phyloP scores from a whole-genome alignment of 2,329 filamentous ascomycete species.

The Endoconidiophora laricicola region DNA sequence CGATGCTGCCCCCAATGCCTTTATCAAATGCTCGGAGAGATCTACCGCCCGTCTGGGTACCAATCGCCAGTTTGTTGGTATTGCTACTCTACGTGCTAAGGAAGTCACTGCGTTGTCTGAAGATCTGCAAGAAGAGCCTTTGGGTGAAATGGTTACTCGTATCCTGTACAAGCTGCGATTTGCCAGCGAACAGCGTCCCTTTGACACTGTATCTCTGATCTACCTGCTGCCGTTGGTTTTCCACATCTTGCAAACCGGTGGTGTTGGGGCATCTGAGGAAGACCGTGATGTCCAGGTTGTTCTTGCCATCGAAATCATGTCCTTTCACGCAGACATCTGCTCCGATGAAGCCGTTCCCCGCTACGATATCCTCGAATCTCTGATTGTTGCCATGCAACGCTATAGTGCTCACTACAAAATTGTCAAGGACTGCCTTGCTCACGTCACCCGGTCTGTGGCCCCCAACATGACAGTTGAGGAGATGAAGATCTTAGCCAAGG shows the following conservation, averaged over 20 bases:
- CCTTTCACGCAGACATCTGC: constrained; percentile 73
- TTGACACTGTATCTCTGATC: constrained; percentile 73
- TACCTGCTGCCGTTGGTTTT: constrained; percentile 77
- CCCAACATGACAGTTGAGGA: constrained; percentile 62
- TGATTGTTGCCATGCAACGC: constrained; percentile 70
- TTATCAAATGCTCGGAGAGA: constrained; percentile 62
- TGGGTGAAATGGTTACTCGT: constrained; percentile 71
- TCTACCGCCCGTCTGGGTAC: constrained; percentile 58
- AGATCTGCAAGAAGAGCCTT: constrained; percentile 58
- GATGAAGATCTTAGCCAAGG: constrained; percentile 58
- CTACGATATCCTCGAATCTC: constrained; percentile 48
- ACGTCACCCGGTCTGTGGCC: constrained; percentile 70
- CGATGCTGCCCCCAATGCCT: constrained; percentile 59
- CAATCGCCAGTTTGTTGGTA: constrained; percentile 67
- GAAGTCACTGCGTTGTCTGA: constrained; percentile 56
- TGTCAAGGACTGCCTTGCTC: constrained; percentile 79
- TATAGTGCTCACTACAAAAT: constrained; percentile 91
- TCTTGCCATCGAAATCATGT: constrained; percentile 71
- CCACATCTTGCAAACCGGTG: constrained; percentile 60
- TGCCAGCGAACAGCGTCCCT: constrained; percentile 80
- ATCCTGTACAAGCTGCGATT: constrained; percentile 83
- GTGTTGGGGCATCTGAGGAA: constrained; percentile 55
- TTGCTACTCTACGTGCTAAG: constrained; percentile 68
- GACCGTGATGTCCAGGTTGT: constrained; percentile 81
- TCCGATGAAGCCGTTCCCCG: constrained; percentile 62